Evolutionary conservation across 345 rosid species (phyloP).

Genomic region (Murraya paniculata): DNA sequence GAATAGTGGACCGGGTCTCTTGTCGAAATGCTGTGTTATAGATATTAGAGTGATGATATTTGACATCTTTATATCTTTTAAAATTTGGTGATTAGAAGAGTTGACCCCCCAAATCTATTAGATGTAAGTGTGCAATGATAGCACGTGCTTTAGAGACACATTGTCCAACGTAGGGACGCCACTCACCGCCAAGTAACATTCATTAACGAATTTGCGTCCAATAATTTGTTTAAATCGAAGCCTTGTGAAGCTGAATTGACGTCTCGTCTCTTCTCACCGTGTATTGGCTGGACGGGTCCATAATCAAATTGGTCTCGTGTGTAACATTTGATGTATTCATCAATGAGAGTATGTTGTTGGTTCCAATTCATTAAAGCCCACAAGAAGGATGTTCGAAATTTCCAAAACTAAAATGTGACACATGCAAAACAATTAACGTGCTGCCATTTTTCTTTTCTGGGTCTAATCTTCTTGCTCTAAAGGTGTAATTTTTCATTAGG

Average conservation of each 20-base stretch:
- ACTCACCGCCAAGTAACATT: neutral
- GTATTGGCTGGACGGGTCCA: neutral
- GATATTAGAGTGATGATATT: neutral
- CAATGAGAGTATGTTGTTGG: neutral
- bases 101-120: neutral
- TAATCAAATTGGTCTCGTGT: neutral
- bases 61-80: neutral
- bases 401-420: neutral
- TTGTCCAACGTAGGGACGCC: neutral
- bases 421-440: neutral
- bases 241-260: neutral
- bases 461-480: neutral
- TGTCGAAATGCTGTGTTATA: neutral
- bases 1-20: neutral
- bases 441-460: neutral
- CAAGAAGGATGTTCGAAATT: neutral
- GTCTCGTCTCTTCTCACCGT: neutral
- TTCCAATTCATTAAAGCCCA: constrained; percentile 23
- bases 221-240: neutral
- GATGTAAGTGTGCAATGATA: neutral
- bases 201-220: neutral
- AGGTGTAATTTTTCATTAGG: neutral
- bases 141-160: neutral
- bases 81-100: neutral
- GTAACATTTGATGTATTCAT: neutral